Evolutionary conservation across 495 filamentous ascomycete genomes (phyloP).

Genomic region (Friedmanniomyces simplex): DNA sequence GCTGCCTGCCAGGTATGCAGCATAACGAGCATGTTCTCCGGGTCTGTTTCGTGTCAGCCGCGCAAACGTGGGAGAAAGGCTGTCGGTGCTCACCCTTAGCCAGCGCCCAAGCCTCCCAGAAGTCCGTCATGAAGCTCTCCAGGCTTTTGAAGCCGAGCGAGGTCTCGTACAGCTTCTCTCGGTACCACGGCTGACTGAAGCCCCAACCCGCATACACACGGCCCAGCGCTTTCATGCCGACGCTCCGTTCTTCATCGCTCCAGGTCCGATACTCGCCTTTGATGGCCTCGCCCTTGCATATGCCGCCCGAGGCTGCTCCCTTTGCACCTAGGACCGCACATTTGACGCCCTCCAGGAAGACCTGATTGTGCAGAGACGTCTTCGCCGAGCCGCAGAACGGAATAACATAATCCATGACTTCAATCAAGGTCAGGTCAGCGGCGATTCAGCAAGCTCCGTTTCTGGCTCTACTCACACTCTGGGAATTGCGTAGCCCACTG

Average conservation of each 20-base stretch:
- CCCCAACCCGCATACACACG: conserved; percentile 64
- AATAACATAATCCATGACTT: conserved; percentile 45
- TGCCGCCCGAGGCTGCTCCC: conserved; percentile 40
- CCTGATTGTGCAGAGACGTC: conserved; percentile 60
- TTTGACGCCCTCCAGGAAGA: conserved; percentile 62
- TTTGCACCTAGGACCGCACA: conserved; percentile 53
- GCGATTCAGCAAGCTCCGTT: not conserved
- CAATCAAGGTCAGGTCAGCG: not conserved
- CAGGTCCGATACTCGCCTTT: conserved; percentile 39
- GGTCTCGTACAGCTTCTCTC: conserved; percentile 53
- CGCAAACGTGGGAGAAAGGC: not conserved
- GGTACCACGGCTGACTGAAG: conserved; percentile 52
- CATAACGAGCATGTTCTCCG: conserved; percentile 58
- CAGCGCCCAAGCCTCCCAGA: conserved; percentile 63
- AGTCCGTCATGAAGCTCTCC: conserved; percentile 59
- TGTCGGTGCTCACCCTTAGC: conserved; percentile 42
- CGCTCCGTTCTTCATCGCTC: conserved; percentile 45
- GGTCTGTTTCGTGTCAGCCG: conserved; percentile 36
- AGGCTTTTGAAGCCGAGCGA: conserved; percentile 49
- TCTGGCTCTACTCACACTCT: conserved; percentile 29
- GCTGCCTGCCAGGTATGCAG: conserved; percentile 64
- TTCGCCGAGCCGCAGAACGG: conserved; percentile 61
- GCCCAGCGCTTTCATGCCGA: conserved; percentile 58
- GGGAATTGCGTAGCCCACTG: conserved; percentile 67
- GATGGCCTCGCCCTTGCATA: conserved; percentile 32